phyloP scores from a whole-genome alignment of 2,329 filamentous ascomycete genomes.

The Orbilia oligospora region DNA sequence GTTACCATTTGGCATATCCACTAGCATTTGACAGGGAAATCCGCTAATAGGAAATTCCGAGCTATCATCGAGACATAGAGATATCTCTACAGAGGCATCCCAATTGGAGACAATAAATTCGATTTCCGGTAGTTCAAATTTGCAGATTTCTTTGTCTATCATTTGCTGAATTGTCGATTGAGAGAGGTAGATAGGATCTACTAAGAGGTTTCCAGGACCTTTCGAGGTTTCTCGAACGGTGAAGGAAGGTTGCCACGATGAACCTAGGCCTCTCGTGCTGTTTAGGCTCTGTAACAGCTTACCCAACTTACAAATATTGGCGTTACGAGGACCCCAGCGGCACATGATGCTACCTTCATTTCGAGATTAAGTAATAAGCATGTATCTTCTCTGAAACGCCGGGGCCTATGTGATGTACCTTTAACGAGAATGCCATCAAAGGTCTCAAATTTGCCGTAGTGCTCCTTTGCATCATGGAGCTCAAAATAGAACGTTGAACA shows the following conservation, averaged over 20 bases:
- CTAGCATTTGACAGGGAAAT: no score
- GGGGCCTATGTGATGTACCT: not conserved
- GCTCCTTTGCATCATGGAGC: not conserved
- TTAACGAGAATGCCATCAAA: not conserved
- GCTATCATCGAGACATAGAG: no score
- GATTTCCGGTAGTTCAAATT: slow-evolving; percentile 17
- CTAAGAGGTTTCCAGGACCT: not conserved
- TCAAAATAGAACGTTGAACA: slow-evolving; percentile 41
- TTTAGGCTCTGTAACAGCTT: slow-evolving; percentile 1
- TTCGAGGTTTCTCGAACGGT: slow-evolving; percentile 9
- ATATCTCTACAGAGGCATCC: no score
- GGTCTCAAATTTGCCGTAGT: not conserved
- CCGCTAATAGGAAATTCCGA: no score
- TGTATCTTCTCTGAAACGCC: not conserved
- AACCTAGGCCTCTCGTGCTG: not conserved
- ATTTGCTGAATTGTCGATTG: not conserved
- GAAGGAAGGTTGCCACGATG: slow-evolving; percentile 23
- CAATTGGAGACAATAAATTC: slow-evolving; percentile 10
- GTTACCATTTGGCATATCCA: no score
- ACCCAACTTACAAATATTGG: slow-evolving; percentile 1
- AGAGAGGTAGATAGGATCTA: not conserved
- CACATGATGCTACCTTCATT: slow-evolving; percentile 13
- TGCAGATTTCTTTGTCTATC: not conserved
- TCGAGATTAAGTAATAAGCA: not conserved
- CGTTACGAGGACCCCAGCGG: not conserved